Evolutionary conservation across 768 basidiomycete genomes (phyloP).

Genomic region (Atractiella rhizophila): DNA sequence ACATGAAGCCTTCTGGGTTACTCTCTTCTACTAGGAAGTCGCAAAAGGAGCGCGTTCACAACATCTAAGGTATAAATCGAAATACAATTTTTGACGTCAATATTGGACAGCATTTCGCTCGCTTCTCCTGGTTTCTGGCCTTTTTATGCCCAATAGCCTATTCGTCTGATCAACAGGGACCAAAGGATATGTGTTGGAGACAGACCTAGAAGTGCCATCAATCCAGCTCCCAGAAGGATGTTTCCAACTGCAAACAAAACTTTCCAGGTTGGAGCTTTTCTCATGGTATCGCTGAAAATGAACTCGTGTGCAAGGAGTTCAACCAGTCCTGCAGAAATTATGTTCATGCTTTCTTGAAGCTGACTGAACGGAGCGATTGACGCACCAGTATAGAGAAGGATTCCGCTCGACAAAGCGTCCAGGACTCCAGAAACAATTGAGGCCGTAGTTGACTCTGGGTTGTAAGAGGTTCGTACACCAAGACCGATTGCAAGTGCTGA

Average conservation of each 20-base stretch:
- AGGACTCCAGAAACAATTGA: constrained; percentile 60
- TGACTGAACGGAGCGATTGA: neutral
- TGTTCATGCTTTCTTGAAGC: neutral
- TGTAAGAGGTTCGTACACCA: constrained; percentile 34
- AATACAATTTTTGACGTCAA: too few species aligned
- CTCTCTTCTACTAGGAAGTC: too few species aligned
- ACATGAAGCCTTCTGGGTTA: too few species aligned
- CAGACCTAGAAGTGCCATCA: constrained; percentile 80
- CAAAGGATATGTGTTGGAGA: constrained; percentile 33
- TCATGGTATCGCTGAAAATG: constrained; percentile 45
- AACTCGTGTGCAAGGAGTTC: constrained; percentile 88
- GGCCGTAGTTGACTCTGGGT: constrained; percentile 47
- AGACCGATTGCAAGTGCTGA: constrained; percentile 8
- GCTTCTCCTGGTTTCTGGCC: too few species aligned
- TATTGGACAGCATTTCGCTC: too few species aligned
- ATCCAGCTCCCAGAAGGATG: constrained; percentile 53
- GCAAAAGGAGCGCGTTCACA: too few species aligned
- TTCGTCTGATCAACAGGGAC: neutral
- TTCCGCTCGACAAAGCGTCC: constrained; percentile 63
- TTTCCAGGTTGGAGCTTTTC: constrained; percentile 35
- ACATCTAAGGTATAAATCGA: too few species aligned
- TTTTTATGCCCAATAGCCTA: constrained; percentile 3
- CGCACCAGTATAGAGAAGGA: constrained; percentile 39
- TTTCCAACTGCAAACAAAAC: constrained; percentile 21
- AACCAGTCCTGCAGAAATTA: constrained; percentile 47